These are phyloP conservation scores for Euphorbia pulcherrima DNA, from an alignment of 345 rosid species.

Conservation along the genomic window DNA sequence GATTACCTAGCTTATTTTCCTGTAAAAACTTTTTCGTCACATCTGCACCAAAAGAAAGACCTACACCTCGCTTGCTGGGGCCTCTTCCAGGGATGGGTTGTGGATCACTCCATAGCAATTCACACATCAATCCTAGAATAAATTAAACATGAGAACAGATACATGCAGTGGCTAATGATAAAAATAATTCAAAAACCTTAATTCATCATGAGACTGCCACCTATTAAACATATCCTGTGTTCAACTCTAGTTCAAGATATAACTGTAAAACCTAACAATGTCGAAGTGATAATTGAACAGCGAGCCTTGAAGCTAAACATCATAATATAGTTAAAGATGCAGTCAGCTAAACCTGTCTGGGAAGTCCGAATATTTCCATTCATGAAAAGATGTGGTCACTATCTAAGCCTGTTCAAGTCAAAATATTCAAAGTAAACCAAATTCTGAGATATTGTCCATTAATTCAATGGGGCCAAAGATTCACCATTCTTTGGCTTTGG, in stretches of 20 bases:
- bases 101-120: slow-evolving; percentile 98
- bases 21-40: slow-evolving; percentile 76
- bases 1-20: slow-evolving; percentile 85
- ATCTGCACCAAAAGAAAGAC: slow-evolving; percentile 89
- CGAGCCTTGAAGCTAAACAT: neutral
- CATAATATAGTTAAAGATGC: too few species aligned
- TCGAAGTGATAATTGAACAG: neutral
- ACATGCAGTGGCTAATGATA: neutral
- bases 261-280: neutral
- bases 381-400: neutral
- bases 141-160: slow-evolving; percentile 14
- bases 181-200: neutral
- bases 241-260: neutral
- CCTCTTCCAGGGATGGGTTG: slow-evolving; percentile 94
- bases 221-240: neutral
- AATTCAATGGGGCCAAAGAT: too few species aligned
- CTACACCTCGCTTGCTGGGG: slow-evolving; percentile 97
- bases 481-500: too few species aligned
- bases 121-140: slow-evolving; percentile 83
- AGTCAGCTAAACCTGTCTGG: neutral
- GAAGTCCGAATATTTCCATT: neutral
- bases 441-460: neutral
- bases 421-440: neutral
- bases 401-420: neutral
- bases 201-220: neutral